These are phyloP conservation scores for Penicillium italicum DNA, from an alignment of 2,329 filamentous ascomycete species.

Conservation along the genomic window DNA sequence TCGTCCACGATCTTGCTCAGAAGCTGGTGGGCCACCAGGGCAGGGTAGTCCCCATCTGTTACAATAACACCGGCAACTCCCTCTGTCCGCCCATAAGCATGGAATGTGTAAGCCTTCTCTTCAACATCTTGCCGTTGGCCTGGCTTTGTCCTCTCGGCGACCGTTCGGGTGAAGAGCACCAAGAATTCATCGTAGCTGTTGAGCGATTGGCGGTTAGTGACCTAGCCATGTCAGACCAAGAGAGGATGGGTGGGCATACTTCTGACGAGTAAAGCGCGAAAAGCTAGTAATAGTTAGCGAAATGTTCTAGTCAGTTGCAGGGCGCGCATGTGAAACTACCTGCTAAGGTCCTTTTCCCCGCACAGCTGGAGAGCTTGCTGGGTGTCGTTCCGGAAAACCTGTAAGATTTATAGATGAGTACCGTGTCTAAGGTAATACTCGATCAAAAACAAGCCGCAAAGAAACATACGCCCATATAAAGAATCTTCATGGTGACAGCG, in stretches of 20 bases:
- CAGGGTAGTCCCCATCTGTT: slow-evolving; percentile 70
- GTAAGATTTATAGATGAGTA: not conserved
- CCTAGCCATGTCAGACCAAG: not conserved
- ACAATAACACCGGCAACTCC: slow-evolving; percentile 75
- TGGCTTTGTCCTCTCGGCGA: slow-evolving; percentile 78
- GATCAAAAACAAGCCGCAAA: not conserved
- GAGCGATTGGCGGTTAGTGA: slow-evolving; percentile 1
- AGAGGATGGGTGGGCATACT: slow-evolving; percentile 46
- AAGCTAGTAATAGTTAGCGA: slow-evolving; percentile 44
- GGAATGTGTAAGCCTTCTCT: slow-evolving; percentile 53
- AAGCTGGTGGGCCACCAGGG: slow-evolving; percentile 78
- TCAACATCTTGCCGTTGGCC: slow-evolving; percentile 82
- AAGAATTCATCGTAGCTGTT: slow-evolving; percentile 64
- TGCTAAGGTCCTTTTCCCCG: slow-evolving; percentile 71
- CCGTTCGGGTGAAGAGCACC: slow-evolving; percentile 79
- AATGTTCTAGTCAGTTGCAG: not conserved
- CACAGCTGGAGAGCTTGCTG: slow-evolving; percentile 74
- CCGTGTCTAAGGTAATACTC: not conserved
- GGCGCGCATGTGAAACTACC: slow-evolving; percentile 11
- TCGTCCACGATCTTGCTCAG: slow-evolving; percentile 85
- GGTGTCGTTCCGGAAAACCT: slow-evolving; percentile 78
- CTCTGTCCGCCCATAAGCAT: slow-evolving; percentile 68
- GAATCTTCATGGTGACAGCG: slow-evolving; percentile 69
- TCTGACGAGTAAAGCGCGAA: slow-evolving; percentile 73
- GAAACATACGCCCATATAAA: slow-evolving; percentile 75